Percentiles rank a stretch among this genome's conserved stretches.
Conservation (phyloP, 1,284 basidiomycete genomes). For the Inonotus obliquus region DNA sequence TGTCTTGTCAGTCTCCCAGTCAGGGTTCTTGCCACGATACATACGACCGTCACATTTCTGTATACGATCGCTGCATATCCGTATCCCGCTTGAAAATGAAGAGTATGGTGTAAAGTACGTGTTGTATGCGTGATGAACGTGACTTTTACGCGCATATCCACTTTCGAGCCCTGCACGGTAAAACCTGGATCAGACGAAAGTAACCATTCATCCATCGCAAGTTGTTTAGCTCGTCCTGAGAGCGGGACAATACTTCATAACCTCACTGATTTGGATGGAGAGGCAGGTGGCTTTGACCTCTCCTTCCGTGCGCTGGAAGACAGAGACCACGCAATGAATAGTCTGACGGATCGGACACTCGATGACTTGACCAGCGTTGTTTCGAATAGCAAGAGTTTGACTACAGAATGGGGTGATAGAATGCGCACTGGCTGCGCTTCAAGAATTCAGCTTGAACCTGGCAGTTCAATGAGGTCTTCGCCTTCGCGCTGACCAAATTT, state of each 20-base stretch:
- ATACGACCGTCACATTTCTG: too few species aligned
- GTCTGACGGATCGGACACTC: neutral
- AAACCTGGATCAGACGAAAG: neutral
- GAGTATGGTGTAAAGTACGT: too few species aligned
- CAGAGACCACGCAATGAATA: neutral
- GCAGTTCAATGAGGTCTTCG: neutral
- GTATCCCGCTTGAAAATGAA: too few species aligned
- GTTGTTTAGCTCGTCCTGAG: neutral
- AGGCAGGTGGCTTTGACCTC: neutral
- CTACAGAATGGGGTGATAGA: neutral
- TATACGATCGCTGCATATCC: too few species aligned
- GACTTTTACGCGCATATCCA: too few species aligned
- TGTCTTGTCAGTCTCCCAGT: too few species aligned
- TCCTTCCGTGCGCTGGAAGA: neutral
- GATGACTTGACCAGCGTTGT: neutral
- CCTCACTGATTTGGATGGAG: neutral
- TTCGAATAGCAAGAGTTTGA: neutral
- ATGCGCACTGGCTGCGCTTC: neutral
- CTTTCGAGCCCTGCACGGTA: too few species aligned
- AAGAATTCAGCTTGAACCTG: neutral
- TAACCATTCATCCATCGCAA: neutral
- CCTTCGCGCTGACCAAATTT: slow-evolving; percentile 4
- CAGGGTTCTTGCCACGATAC: too few species aligned
- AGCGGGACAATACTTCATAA: neutral
- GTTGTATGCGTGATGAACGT: too few species aligned